Conservation (phyloP, 208 protist species). For the Vickermania ingenoplastis region DNA sequence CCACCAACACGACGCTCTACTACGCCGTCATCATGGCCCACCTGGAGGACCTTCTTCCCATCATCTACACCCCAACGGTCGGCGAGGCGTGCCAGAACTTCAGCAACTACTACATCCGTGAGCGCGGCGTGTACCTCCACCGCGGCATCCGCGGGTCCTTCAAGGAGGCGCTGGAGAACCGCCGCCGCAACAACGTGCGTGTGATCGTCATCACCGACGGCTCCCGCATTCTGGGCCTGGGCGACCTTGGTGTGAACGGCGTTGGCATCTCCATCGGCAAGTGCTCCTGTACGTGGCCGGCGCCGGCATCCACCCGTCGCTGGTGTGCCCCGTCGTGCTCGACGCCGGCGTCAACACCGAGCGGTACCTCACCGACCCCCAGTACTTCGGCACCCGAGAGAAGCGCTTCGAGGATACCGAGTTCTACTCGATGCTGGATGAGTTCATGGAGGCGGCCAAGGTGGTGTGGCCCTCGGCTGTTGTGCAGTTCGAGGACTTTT, state of each 20-base stretch:
- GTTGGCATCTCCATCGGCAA: conserved; percentile 95
- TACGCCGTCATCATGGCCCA: conserved; percentile 68
- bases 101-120: conserved; percentile 61
- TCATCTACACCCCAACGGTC: conserved; percentile 89
- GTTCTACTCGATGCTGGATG: conserved; percentile 89
- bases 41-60: conserved; percentile 62
- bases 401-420: conserved; percentile 42
- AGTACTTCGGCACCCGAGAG: conserved; percentile 83
- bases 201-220: conserved; percentile 96
- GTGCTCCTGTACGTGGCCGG: conserved; percentile 89
- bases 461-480: conserved; percentile 70
- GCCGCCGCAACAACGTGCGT: conserved; percentile 57
- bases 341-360: conserved; percentile 90
- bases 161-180: conserved; percentile 67
- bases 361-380: conserved; percentile 49
- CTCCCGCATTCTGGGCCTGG: conserved; percentile 92
- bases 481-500: conserved; percentile 96
- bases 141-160: conserved; percentile 75
- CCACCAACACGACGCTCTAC: conserved; percentile 69
- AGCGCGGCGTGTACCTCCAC: conserved; percentile 88
- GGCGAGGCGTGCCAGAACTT: conserved; percentile 91
- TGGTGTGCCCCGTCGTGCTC: conserved; percentile 84
- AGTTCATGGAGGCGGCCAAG: conserved; percentile 84
- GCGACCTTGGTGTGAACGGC: conserved; percentile 91
- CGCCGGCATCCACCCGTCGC: conserved; percentile 73